Evolutionary conservation across 2,329 filamentous ascomycete genomes (phyloP).

Genomic region (Ophiostoma tasmaniense): DNA sequence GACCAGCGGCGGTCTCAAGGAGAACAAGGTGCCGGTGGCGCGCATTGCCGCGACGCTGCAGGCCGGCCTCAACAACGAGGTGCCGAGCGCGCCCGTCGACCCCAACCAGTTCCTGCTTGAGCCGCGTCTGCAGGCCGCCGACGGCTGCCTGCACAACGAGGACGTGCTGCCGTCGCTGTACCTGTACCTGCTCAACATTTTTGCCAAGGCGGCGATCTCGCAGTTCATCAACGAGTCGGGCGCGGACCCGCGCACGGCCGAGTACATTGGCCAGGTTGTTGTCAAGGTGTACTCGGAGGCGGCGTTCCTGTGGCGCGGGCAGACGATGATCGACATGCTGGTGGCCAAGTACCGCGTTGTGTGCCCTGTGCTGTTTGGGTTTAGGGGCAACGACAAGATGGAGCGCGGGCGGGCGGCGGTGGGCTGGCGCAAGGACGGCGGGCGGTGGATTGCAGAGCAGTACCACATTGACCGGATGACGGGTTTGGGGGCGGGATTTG

Average conservation of each 20-base stretch:
- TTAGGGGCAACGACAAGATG: constrained; percentile 66
- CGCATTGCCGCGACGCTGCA: constrained; percentile 45
- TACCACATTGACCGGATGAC: constrained; percentile 75
- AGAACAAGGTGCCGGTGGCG: constrained; percentile 38
- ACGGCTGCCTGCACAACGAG: constrained; percentile 37
- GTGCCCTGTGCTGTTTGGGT: constrained; percentile 80
- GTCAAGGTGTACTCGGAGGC: constrained; percentile 60
- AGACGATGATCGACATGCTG: constrained; percentile 63
- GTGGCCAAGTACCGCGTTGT: constrained; percentile 73
- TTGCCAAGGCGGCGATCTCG: constrained; percentile 58
- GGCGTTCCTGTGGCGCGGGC: constrained; percentile 54
- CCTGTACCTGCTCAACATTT: constrained; percentile 64
- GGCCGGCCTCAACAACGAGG: constrained; percentile 40
- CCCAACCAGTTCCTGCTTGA: constrained; percentile 43
- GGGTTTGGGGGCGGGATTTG: constrained; percentile 75
- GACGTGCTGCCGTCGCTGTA: constrained; percentile 48
- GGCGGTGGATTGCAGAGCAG: constrained; percentile 57
- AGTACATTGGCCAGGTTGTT: constrained; percentile 62
- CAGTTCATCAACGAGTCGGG: constrained; percentile 57
- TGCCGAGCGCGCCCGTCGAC: constrained; percentile 42
- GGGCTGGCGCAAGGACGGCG: constrained; percentile 61
- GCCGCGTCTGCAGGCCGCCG: constrained; percentile 30
- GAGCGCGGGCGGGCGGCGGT: constrained; percentile 57
- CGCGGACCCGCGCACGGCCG: constrained; percentile 52
- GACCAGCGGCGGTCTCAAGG: constrained; percentile 41